Conservation (phyloP, 164 flowering plant genomes). For the Nymphaea thermarum region DNA sequence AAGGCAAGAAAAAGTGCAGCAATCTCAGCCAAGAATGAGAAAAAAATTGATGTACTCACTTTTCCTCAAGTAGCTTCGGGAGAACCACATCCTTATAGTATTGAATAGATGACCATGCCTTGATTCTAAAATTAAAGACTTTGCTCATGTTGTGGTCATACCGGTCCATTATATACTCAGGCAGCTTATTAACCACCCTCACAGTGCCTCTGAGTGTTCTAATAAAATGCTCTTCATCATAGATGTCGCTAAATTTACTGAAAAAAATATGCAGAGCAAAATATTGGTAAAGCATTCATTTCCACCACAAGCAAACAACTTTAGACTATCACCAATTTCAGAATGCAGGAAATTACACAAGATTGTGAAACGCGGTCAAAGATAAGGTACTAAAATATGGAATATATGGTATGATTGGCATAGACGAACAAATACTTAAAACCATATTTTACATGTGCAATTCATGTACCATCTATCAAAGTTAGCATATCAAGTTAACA, state of each 20-base stretch:
- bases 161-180: conserved; percentile 71
- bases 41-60: conserved; percentile 31
- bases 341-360: too few relatives aligned
- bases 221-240: conserved; percentile 72
- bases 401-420: too few relatives aligned
- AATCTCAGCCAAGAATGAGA: conserved; percentile 1
- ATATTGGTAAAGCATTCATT: too few relatives aligned
- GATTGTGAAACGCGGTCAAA: too few relatives aligned
- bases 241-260: conserved; percentile 86
- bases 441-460: too few relatives aligned
- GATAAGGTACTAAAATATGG: too few relatives aligned
- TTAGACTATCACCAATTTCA: too few relatives aligned
- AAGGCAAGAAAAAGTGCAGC: not conserved
- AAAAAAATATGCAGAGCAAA: not conserved
- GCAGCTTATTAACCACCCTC: conserved; percentile 49
- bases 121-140: conserved; percentile 69
- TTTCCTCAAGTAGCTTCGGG: conserved; percentile 79
- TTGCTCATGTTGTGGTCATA: conserved; percentile 73
- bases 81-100: conserved; percentile 71
- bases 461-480: too few relatives aligned
- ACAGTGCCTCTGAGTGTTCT: conserved; percentile 53
- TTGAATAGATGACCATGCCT: conserved; percentile 77
- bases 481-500: too few relatives aligned
- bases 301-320: too few relatives aligned
- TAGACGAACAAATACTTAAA: too few relatives aligned